A percentile compares a stretch with the other conserved stretches of the same genome.
Evolutionary conservation across 2,329 filamentous ascomycete species (phyloP).

Genomic region (Magnaporthiopsis poae): DNA sequence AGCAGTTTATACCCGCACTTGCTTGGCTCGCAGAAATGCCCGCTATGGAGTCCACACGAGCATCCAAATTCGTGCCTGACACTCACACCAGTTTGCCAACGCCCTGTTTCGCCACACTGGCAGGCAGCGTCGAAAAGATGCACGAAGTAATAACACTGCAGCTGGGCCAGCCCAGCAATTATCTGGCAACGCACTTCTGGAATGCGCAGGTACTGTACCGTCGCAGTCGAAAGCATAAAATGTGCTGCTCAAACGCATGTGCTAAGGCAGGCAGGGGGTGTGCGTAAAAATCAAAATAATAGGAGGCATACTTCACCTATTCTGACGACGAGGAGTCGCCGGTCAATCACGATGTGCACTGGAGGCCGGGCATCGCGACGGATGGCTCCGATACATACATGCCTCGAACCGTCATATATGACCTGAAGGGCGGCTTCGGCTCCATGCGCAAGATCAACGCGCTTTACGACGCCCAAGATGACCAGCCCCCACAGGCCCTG

Average conservation of each 20-base stretch:
- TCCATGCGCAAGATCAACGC: conserved; percentile 79
- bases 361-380: conserved; percentile 69
- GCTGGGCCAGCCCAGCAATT: conserved; percentile 86
- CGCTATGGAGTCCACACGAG: not conserved
- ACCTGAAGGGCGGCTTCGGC: conserved; percentile 88
- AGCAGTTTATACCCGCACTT: not conserved
- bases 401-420: conserved; percentile 84
- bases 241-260: not conserved
- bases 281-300: not conserved
- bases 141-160: conserved; percentile 92
- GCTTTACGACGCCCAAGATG: conserved; percentile 56
- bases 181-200: conserved; percentile 93
- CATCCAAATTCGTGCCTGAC: not conserved
- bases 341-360: conserved; percentile 79
- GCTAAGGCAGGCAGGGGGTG: not conserved
- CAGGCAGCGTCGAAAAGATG: conserved; percentile 43
- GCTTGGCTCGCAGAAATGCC: not conserved
- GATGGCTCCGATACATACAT: conserved; percentile 87
- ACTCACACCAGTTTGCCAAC: not conserved
- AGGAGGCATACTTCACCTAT: conserved; percentile 98
- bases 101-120: not conserved
- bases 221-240: not conserved
- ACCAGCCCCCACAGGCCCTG: conserved; percentile 21
- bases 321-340: conserved; percentile 53
- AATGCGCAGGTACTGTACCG: conserved; percentile 61